These are phyloP conservation scores for Diaporthe sp. DNA, from an alignment of 2,329 filamentous ascomycete genomes.

Conservation along the genomic window DNA sequence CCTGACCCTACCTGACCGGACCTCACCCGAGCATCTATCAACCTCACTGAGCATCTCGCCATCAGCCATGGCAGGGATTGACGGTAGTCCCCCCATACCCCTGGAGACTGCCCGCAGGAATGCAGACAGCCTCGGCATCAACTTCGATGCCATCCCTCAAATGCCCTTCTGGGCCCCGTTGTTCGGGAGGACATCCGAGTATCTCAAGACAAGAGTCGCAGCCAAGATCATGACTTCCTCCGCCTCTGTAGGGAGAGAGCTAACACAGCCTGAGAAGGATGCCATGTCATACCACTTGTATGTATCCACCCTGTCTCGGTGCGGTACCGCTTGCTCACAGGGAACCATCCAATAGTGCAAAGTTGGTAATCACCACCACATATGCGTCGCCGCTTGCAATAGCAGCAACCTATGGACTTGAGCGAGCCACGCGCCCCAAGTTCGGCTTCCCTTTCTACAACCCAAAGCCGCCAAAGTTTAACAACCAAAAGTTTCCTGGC, in stretches of 20 bases:
- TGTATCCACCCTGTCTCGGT: neutral
- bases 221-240: conserved; percentile 36
- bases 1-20: neutral
- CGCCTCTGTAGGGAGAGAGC: conserved; percentile 28
- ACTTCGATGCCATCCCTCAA: conserved; percentile 36
- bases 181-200: neutral
- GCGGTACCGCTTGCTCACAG: neutral
- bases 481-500: conserved; percentile 52
- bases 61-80: conserved; percentile 8
- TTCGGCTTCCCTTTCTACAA: conserved; percentile 59
- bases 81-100: neutral
- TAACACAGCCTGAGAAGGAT: conserved; percentile 49
- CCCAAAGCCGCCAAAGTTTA: conserved; percentile 51
- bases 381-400: conserved; percentile 48
- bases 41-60: neutral
- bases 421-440: conserved; percentile 47
- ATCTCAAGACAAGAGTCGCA: conserved; percentile 26
- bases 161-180: conserved; percentile 34
- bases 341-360: conserved; percentile 45
- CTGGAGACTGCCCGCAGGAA: conserved; percentile 33
- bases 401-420: conserved; percentile 46
- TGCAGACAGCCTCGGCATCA: conserved; percentile 39
- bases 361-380: conserved; percentile 45
- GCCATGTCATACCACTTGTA: conserved; percentile 46
- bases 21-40: neutral